Base-by-base conservation (phyloP, 129 eudicot species). In the Kitagawia praeruptora region DNA sequence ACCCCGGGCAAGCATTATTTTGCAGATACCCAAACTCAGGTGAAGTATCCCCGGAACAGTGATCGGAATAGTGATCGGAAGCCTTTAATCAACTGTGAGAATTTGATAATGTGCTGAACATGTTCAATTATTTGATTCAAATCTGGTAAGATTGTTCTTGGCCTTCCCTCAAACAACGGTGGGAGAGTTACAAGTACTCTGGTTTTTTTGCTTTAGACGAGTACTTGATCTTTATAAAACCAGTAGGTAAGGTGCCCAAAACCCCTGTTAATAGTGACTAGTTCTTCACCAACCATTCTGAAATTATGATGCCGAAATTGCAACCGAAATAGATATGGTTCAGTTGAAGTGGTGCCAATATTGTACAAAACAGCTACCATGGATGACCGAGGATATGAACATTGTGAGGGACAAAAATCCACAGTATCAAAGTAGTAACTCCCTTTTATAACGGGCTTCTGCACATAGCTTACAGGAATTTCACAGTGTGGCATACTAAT, bases 401-500 rank as follows among this genome's bases (percentile, higher is more conserved):
- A 93, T 93, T 4, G 98, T 93, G n/a, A 93, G 98, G 98, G 27
- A 96, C 97, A 45, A 93, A 93, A 16, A 87, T 83, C 97, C 97
- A 93, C n/a, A 89, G 46, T 78, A 89, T 27, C 84, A 89, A 83
- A 70, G 82, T 82, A 91, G 56, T 87, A 86, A 53, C 92, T 85
- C 21, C 90, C 98, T 48, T 78, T 49, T 12, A 93, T 79, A 37
- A 93, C 88, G 6, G 93, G 92, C 81, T 64, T 83, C 80, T 91
- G 86, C 27, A 89, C 88, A 47, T 82, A 80, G 5, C 73, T 78
- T 39, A 75, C 63, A 1, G 92, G 93, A 27, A 90, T 83, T 51
- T 87, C 91, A 38, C 83, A 78, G 11, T 86, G 81, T 2, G 97
- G 97, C 88, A 88, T 91, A 77, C 91, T 92, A 66, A 94, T 89